A percentile compares a stretch with the other conserved stretches of the same genome.
Conservation (phyloP, 2,329 filamentous ascomycete species). For the Sporothrix variecibatus region DNA sequence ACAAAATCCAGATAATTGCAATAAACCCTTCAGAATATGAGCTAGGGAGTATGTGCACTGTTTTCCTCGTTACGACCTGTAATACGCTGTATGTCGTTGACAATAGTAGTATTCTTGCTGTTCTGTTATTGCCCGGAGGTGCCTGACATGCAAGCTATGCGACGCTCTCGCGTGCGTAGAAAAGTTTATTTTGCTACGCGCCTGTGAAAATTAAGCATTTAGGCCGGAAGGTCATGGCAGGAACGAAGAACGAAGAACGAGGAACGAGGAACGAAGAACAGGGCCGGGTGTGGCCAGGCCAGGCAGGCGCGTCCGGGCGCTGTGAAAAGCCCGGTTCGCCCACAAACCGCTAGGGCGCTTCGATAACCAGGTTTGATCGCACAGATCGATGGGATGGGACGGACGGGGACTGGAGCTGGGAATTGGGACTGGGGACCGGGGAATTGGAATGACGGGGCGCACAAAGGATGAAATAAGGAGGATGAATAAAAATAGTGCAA, state of each 20-base stretch:
- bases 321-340: conserved; percentile 3
- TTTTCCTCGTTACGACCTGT: too few relatives aligned
- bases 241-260: background rate
- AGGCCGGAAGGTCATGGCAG: background rate
- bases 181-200: conserved; percentile 6
- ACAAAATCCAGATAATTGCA: background rate
- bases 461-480: background rate
- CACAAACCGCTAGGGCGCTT: conserved; percentile 6
- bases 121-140: background rate
- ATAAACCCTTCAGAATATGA: too few relatives aligned
- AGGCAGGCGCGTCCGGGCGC: background rate
- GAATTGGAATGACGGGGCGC: background rate
- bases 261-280: background rate
- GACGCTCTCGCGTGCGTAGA: background rate
- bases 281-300: background rate
- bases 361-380: conserved; percentile 26
- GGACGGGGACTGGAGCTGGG: background rate
- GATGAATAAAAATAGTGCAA: background rate
- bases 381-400: conserved; percentile 26
- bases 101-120: background rate
- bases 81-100: too few relatives aligned
- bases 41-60: too few relatives aligned
- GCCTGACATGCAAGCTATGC: background rate
- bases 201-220: background rate
- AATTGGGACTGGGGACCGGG: conserved; percentile 7